Evolutionary conservation across 2,329 filamentous ascomycete species (phyloP).

Genomic region (Neofusicoccum umdonicola): DNA sequence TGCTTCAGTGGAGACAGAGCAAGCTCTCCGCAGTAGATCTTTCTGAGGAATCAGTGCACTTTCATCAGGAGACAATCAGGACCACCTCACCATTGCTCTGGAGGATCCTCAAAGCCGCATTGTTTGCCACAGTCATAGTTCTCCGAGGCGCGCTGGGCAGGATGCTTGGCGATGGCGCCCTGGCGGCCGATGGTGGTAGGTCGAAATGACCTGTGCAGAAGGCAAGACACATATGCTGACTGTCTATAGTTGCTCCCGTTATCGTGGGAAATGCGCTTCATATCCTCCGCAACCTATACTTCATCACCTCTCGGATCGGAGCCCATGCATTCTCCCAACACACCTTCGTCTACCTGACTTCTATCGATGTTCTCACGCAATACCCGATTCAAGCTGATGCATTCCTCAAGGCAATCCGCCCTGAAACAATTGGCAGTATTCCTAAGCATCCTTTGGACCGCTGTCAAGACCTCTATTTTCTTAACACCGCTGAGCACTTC

Average conservation of each 20-base stretch:
- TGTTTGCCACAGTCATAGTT: slow-evolving; percentile 73
- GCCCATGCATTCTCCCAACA: slow-evolving; percentile 78
- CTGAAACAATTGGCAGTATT: slow-evolving; percentile 54
- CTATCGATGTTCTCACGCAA: slow-evolving; percentile 77
- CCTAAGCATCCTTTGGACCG: slow-evolving; percentile 66
- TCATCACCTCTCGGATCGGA: slow-evolving; percentile 73
- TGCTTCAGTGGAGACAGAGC: slow-evolving; percentile 71
- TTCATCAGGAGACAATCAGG: slow-evolving; percentile 64
- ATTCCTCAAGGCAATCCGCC: slow-evolving; percentile 65
- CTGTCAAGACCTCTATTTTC: slow-evolving; percentile 80
- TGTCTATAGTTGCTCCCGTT: slow-evolving; percentile 53
- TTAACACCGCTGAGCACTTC: slow-evolving; percentile 83
- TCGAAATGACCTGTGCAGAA: background rate
- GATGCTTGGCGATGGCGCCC: slow-evolving; percentile 54
- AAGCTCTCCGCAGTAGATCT: slow-evolving; percentile 71
- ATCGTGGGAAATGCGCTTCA: slow-evolving; percentile 71
- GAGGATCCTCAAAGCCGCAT: slow-evolving; percentile 69
- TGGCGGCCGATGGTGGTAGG: slow-evolving; percentile 55
- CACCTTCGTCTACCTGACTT: slow-evolving; percentile 76
- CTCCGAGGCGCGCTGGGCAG: slow-evolving; percentile 73
- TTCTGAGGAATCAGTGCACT: slow-evolving; percentile 60
- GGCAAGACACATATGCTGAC: background rate
- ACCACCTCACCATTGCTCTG: slow-evolving; percentile 70
- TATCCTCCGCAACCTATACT: slow-evolving; percentile 73
- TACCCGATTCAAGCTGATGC: slow-evolving; percentile 64